phyloP scores from a whole-genome alignment of 306 rosid genomes.

The Cicer yamashitae region DNA sequence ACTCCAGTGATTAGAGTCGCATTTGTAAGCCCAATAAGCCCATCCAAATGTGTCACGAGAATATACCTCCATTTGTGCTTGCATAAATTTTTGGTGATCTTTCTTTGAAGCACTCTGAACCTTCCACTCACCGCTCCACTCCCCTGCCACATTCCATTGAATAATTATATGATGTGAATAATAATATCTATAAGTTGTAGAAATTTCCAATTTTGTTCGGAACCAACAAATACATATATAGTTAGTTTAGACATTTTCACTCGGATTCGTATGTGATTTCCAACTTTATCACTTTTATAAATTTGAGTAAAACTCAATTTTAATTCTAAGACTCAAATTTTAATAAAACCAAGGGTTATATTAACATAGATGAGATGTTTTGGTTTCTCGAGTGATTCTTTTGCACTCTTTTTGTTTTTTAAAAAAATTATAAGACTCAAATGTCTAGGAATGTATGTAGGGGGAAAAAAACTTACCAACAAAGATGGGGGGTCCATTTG shows the following conservation, averaged over 20 bases:
- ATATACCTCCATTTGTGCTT: slow-evolving; percentile 55
- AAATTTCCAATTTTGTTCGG: no score
- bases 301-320: background rate
- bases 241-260: no score
- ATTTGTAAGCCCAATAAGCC: slow-evolving; percentile 72
- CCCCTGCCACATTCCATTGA: slow-evolving; percentile 51
- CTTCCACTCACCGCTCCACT: slow-evolving; percentile 64
- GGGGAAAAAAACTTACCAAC: slow-evolving; percentile 52
- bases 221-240: no score
- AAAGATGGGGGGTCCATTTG: slow-evolving; percentile 64
- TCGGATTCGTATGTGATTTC: no score
- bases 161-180: no score
- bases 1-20: slow-evolving; percentile 52
- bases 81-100: slow-evolving; percentile 48
- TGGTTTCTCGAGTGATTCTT: no score
- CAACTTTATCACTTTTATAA: background rate
- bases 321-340: background rate
- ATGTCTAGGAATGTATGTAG: background rate
- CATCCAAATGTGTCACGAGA: slow-evolving; percentile 64
- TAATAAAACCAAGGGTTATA: no score
- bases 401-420: no score
- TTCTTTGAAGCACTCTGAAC: slow-evolving; percentile 46
- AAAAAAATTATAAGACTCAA: background rate
- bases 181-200: no score
- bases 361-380: no score